Evolutionary conservation across 148 eudicot genomes (phyloP).

Genomic region (Camellia lanceoleosa): DNA sequence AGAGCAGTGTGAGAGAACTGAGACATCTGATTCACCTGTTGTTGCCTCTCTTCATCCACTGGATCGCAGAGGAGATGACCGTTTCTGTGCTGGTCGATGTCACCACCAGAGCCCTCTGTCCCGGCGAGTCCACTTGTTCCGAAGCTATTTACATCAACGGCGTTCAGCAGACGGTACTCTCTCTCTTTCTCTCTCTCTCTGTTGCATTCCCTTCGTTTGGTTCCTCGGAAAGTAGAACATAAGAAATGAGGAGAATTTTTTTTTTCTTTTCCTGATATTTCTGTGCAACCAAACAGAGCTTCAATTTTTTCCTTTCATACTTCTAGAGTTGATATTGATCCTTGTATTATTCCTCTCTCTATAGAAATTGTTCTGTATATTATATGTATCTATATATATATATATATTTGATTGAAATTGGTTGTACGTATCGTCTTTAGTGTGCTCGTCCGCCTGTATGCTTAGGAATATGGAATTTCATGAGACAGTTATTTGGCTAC

Average conservation of each 20-base stretch:
- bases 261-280: background rate
- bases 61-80: conserved; percentile 91
- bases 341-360: too few relatives aligned
- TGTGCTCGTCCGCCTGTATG: background rate
- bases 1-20: conserved; percentile 38
- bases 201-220: background rate
- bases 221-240: background rate
- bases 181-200: background rate
- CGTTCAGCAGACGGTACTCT: conserved; percentile 69
- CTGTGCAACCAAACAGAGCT: too few relatives aligned
- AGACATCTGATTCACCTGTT: conserved; percentile 51
- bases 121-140: conserved; percentile 49
- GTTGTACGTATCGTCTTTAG: background rate
- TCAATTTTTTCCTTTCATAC: too few relatives aligned
- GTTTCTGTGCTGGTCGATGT: conserved; percentile 79
- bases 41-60: conserved; percentile 62
- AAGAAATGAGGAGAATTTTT: background rate
- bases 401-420: too few relatives aligned
- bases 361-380: too few relatives aligned
- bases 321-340: too few relatives aligned
- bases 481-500: too few relatives aligned
- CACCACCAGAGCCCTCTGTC: conserved; percentile 73
- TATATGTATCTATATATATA: too few relatives aligned
- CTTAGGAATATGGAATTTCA: too few relatives aligned
- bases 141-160: conserved; percentile 81